A percentile compares a stretch with the other conserved stretches of the same genome.
Evolutionary conservation across 1,284 basidiomycete species (phyloP).

Genomic region (Vanrija sp.): DNA sequence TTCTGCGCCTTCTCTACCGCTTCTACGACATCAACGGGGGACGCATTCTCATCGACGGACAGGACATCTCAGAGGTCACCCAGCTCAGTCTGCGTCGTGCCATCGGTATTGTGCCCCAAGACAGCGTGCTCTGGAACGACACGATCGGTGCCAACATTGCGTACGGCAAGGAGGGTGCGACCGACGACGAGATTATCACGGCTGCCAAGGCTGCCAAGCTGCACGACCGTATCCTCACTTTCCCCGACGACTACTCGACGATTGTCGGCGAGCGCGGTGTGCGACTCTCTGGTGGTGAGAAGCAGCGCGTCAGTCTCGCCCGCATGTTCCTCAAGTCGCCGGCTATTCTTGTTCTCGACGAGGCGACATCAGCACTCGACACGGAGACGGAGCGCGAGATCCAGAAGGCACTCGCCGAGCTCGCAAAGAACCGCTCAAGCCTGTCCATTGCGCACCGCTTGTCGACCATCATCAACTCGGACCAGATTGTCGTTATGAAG

Average conservation of each 20-base stretch:
- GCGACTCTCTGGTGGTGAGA: conserved; percentile 98
- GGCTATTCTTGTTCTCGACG: conserved; percentile 88
- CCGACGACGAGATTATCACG: conserved; percentile 80
- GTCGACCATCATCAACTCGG: conserved; percentile 50
- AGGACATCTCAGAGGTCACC: conserved; percentile 73
- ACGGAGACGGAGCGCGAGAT: conserved; percentile 71
- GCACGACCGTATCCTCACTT: conserved; percentile 69
- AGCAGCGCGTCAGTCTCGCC: conserved; percentile 81
- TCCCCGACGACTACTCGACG: conserved; percentile 78
- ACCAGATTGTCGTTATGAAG: conserved; percentile 83
- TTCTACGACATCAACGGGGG: conserved; percentile 87
- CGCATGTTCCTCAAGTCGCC: conserved; percentile 90
- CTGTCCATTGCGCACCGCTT: conserved; percentile 84
- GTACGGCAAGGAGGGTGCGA: conserved; percentile 81
- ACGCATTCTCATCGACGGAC: conserved; percentile 68
- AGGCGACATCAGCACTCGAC: conserved; percentile 95
- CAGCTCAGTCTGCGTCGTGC: conserved; percentile 68
- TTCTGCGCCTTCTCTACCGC: conserved; percentile 86
- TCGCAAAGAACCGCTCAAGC: conserved; percentile 68
- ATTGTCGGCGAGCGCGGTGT: conserved; percentile 94
- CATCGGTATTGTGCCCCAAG: conserved; percentile 95
- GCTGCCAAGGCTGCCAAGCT: conserved; percentile 83
- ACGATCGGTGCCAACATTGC: conserved; percentile 91
- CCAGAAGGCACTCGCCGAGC: conserved; percentile 56
- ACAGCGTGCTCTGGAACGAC: conserved; percentile 93